These are phyloP conservation scores for Fusarium liriodendri DNA, from an alignment of 2,329 filamentous ascomycete genomes.

Conservation along the genomic window DNA sequence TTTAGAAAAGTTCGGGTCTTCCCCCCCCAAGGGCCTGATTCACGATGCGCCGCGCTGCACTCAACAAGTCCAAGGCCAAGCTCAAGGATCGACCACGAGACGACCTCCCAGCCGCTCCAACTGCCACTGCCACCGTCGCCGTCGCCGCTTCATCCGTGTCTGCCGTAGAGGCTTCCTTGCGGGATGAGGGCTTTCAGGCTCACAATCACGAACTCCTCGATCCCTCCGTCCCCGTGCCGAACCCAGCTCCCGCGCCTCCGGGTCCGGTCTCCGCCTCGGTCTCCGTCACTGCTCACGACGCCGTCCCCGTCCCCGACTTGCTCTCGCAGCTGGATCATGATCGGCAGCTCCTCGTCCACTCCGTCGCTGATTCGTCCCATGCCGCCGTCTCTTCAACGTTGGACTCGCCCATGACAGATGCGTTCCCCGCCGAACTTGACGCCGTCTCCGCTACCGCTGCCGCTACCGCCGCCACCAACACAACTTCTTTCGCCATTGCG, in stretches of 20 bases:
- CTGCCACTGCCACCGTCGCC: conserved; percentile 3
- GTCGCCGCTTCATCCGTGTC: conserved; percentile 15
- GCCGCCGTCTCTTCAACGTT: conserved; percentile 5
- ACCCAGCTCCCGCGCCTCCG: background rate
- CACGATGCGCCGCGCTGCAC: conserved; percentile 41
- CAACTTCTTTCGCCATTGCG: conserved; percentile 18
- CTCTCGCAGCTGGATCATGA: conserved; percentile 8
- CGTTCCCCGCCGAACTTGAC: conserved; percentile 24
- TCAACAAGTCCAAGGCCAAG: conserved; percentile 22
- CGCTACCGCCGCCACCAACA: conserved; percentile 13
- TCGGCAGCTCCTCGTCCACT: conserved; percentile 6
- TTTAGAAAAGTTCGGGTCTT: conserved; percentile 33
- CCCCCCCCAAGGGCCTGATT: conserved; percentile 16
- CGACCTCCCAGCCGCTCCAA: conserved; percentile 3
- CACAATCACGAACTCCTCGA: conserved; percentile 18
- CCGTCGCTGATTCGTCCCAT: conserved; percentile 16
- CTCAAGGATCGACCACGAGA: conserved; percentile 33
- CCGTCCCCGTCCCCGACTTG: conserved; percentile 3
- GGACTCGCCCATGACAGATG: conserved; percentile 38
- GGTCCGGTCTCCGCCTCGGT: conserved; percentile 1
- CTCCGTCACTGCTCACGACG: conserved; percentile 15
- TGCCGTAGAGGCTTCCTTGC: conserved; percentile 21
- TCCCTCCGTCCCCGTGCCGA: background rate
- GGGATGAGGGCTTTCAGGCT: conserved; percentile 37
- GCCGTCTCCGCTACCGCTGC: conserved; percentile 13